Evolutionary conservation across 2,329 filamentous ascomycete species (phyloP).

Genomic region (Fusarium decemcellulare): DNA sequence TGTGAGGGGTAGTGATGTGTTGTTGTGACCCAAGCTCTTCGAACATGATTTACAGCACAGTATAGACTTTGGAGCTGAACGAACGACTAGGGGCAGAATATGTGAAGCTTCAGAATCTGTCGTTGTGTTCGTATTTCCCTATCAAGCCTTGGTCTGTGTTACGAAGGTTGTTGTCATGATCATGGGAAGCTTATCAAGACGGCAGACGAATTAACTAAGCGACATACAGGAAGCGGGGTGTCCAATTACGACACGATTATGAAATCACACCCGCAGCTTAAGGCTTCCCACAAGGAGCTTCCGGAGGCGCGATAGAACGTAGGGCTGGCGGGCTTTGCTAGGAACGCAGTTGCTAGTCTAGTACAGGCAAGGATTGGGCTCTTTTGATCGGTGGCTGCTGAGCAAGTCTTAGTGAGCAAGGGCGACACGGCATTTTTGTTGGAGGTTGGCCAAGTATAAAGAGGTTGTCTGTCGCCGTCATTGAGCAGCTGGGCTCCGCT

Average conservation of each 20-base stretch:
- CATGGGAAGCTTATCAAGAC: constrained; percentile 40
- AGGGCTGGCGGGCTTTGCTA: background rate
- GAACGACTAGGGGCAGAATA: too few species aligned
- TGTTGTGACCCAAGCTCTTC: too few species aligned
- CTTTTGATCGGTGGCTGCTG: constrained; percentile 40
- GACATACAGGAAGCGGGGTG: constrained; percentile 39
- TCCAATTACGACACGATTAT: constrained; percentile 47
- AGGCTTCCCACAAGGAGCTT: constrained; percentile 15
- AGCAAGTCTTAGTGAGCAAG: constrained; percentile 44
- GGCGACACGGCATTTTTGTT: constrained; percentile 27
- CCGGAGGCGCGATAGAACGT: constrained; percentile 12
- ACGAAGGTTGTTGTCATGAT: constrained; percentile 35
- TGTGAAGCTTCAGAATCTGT: too few species aligned
- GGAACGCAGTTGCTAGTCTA: constrained; percentile 11
- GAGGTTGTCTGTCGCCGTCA: constrained; percentile 36
- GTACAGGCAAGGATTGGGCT: background rate
- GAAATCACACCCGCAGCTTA: constrained; percentile 27
- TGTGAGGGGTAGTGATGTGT: too few species aligned
- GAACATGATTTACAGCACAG: too few species aligned
- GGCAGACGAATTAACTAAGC: constrained; percentile 35
- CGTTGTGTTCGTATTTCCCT: too few species aligned
- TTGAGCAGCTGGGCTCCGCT: constrained; percentile 17
- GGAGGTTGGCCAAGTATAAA: constrained; percentile 38
- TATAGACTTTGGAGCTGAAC: too few species aligned
- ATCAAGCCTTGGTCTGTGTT: background rate